These are phyloP conservation scores for Ascochyta viciae-villosae DNA, from an alignment of 2,329 filamentous ascomycete species.

Conservation along the genomic window DNA sequence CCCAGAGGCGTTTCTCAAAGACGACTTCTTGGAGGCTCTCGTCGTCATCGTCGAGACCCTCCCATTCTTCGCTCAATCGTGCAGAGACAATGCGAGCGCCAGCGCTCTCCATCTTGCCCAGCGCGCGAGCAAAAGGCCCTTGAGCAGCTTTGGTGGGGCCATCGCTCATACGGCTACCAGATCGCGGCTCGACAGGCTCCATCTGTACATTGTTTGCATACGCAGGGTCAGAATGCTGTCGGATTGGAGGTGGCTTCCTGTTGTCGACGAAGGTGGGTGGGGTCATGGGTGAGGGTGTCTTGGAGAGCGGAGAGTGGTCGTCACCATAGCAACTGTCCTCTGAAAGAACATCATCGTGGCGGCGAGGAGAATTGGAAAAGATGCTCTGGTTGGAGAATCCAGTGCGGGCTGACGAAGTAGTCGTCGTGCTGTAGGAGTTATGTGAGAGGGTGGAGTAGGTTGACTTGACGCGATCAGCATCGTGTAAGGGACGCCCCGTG, in stretches of 20 bases:
- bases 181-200: slow-evolving; percentile 30
- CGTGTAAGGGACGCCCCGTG: slow-evolving; percentile 11
- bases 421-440: slow-evolving; percentile 28
- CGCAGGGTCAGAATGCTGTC: slow-evolving; percentile 12
- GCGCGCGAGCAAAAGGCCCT: slow-evolving; percentile 31
- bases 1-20: slow-evolving; percentile 40
- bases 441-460: slow-evolving; percentile 29
- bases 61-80: slow-evolving; percentile 38
- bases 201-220: slow-evolving; percentile 25
- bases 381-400: slow-evolving; percentile 28
- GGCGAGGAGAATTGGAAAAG: slow-evolving; percentile 25
- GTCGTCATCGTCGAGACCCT: slow-evolving; percentile 33
- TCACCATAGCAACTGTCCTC: slow-evolving; percentile 21
- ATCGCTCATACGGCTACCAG: slow-evolving; percentile 30
- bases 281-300: slow-evolving; percentile 10
- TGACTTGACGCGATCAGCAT: slow-evolving; percentile 20
- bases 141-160: slow-evolving; percentile 24
- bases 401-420: slow-evolving; percentile 21
- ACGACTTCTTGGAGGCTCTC: slow-evolving; percentile 35
- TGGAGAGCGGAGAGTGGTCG: slow-evolving; percentile 7
- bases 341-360: slow-evolving; percentile 26
- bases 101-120: slow-evolving; percentile 37
- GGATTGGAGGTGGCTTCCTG: slow-evolving; percentile 5
- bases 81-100: slow-evolving; percentile 35
- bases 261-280: slow-evolving; percentile 15